These are phyloP conservation scores for Geotrichum carabidarum DNA, from an alignment of 1,139 yeast genomes.

Conservation along the genomic window DNA sequence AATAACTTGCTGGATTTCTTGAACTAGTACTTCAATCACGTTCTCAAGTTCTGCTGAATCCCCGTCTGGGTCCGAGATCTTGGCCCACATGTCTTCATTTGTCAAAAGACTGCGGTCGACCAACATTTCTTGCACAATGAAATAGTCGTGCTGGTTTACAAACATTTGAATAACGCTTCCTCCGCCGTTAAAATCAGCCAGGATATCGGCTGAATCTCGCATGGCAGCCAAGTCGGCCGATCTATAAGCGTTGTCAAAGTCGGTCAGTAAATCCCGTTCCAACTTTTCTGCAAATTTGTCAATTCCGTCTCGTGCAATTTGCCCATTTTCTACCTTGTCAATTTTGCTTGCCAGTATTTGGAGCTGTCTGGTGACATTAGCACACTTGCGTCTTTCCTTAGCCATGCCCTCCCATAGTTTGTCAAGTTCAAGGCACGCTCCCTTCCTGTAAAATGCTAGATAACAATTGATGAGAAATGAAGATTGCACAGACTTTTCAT, in stretches of 20 bases:
- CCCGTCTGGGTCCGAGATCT: constrained; percentile 45
- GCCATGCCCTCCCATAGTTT: constrained; percentile 35
- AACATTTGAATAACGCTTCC: constrained; percentile 75
- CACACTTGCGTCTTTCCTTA: constrained; percentile 59
- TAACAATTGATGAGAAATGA: constrained; percentile 73
- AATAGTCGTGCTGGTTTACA: constrained; percentile 73
- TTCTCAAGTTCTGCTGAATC: constrained; percentile 41
- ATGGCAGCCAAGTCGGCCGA: constrained; percentile 63
- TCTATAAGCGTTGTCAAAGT: constrained; percentile 42
- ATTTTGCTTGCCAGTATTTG: constrained; percentile 57
- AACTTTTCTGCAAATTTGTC: constrained; percentile 70
- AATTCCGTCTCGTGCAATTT: constrained; percentile 49
- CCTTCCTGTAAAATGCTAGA: constrained; percentile 62
- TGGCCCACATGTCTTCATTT: constrained; percentile 43
- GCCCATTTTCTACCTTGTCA: constrained; percentile 38
- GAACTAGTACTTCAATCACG: constrained; percentile 39
- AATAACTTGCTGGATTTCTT: constrained; percentile 46
- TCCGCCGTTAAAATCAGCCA: constrained; percentile 82
- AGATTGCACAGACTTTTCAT: constrained; percentile 70
- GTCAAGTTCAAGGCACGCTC: constrained; percentile 52
- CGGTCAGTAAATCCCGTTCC: constrained; percentile 52
- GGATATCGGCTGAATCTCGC: constrained; percentile 73
- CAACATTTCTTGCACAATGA: constrained; percentile 49
- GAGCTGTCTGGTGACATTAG: constrained; percentile 62
- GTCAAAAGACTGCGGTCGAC: constrained; percentile 37